Evolutionary conservation across 108 stramenopile species (phyloP).

Genomic region (Cyclotella choctawhatcheeana): DNA sequence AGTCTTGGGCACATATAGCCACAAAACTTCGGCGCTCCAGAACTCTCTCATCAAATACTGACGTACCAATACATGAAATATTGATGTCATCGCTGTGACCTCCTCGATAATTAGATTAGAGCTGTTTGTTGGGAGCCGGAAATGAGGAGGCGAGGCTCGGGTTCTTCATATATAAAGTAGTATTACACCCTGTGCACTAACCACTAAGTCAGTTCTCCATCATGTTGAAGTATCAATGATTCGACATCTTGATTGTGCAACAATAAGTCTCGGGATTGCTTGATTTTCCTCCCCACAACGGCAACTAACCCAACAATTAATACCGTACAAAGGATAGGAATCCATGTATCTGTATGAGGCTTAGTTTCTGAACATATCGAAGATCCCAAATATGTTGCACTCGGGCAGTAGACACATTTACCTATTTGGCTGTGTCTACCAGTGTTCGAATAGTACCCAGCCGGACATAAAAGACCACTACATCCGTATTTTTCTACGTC

Average conservation of each 20-base stretch:
- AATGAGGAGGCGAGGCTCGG: no score
- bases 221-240: not conserved
- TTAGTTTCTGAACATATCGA: slow-evolving; percentile 1
- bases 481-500: slow-evolving; percentile 49
- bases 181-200: no score
- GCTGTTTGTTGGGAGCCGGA: no score
- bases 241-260: not conserved
- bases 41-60: no score
- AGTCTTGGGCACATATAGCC: no score
- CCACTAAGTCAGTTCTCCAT: not conserved
- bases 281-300: not conserved
- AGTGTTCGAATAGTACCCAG: slow-evolving; percentile 29
- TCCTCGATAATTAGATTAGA: no score
- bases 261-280: not conserved
- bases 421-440: slow-evolving; percentile 27
- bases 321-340: not conserved
- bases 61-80: no score
- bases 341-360: not conserved
- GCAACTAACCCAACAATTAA: slow-evolving; percentile 1
- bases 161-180: no score
- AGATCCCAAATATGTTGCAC: slow-evolving; percentile 16
- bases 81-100: no score
- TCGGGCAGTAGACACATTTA: slow-evolving; percentile 9
- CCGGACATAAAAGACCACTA: slow-evolving; percentile 42
- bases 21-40: no score